Conservation (phyloP, 169 alveolate genomes). For the Plasmodium falciparum region DNA sequence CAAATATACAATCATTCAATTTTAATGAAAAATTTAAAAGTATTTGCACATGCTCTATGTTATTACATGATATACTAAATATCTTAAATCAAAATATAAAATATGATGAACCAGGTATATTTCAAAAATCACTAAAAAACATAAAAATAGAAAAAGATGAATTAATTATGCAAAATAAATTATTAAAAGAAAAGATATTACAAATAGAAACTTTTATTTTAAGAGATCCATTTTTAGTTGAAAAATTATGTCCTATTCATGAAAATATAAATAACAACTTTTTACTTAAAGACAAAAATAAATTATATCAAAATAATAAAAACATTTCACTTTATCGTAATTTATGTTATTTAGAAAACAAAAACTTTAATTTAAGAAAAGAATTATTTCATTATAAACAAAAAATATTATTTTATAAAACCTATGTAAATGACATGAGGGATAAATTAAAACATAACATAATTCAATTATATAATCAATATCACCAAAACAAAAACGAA, state of each 20-base stretch:
- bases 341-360: conserved; percentile 39
- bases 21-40: conserved; percentile 33
- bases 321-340: conserved; percentile 5
- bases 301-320: conserved; percentile 32
- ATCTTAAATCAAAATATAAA: conserved; percentile 27
- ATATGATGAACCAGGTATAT: conserved; percentile 58
- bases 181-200: conserved; percentile 64
- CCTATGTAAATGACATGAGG: conserved; percentile 17
- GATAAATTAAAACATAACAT: conserved; percentile 29
- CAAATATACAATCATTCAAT: neutral
- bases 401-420: conserved; percentile 8
- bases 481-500: neutral
- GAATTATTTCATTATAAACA: conserved; percentile 53
- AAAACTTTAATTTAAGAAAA: conserved; percentile 21
- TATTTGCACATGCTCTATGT: conserved; percentile 28
- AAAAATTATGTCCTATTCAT: conserved; percentile 31
- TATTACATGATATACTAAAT: conserved; percentile 39
- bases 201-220: conserved; percentile 76
- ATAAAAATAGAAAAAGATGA: conserved; percentile 55
- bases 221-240: conserved; percentile 76
- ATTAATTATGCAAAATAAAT: conserved; percentile 19
- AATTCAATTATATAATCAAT: conserved; percentile 19
- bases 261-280: conserved; percentile 4
- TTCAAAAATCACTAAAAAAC: conserved; percentile 23
- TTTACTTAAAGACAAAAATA: conserved; percentile 11